Evolutionary conservation across 2,329 filamentous ascomycete genomes (phyloP), one percentile per base, ranked within the genome.

Genomic region (Thelonectria discophora): DNA sequence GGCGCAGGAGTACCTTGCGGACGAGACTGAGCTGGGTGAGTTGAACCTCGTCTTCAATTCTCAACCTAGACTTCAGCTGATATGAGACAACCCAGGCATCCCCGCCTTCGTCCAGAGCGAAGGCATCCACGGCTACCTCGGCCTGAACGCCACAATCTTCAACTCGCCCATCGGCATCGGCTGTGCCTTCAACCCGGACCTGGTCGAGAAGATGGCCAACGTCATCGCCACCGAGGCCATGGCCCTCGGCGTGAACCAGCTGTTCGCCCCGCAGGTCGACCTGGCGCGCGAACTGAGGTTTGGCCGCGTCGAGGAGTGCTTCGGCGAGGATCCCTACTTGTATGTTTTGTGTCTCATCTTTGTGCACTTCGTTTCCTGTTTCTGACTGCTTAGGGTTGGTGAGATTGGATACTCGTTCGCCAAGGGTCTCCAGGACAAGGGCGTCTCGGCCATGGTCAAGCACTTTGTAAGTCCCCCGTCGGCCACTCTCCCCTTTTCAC

Each of bases 61-160:
- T n/a, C n/a, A n/a, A n/a, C n/a, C n/a, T n/a, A n/a, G n/a, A n/a
- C n/a, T n/a, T n/a, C n/a, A n/a, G n/a, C n/a, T n/a, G n/a, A n/a
- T n/a, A n/a, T n/a, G n/a, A n/a, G n/a, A n/a, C n/a, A n/a, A n/a
- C n/a, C n/a, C n/a, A n/a, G n/a, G 89, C 0, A 93, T 93, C 54
- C 90, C 90, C 7, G 87, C 90, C 1, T 83, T 92, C 66, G 86
- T 90, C 13, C 90, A 93, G 75, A 90, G 86, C 3, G 90, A 93
- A 76, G 89, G 87, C 39, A 89, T 93, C 46, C 90, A 93, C 69
- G 90, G 90, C 1, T 88, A 92, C 66, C 79, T 92, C 32, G 84
- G 89, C 45, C 84, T 85, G 10, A 92, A 92, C 73, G 90, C 89
- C 3, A 93, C 90, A 1, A 90, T 93, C 61, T 93, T 92, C 80